Base-by-base conservation (phyloP, 2,329 filamentous ascomycete genomes). In the Aureobasidium lini region DNA sequence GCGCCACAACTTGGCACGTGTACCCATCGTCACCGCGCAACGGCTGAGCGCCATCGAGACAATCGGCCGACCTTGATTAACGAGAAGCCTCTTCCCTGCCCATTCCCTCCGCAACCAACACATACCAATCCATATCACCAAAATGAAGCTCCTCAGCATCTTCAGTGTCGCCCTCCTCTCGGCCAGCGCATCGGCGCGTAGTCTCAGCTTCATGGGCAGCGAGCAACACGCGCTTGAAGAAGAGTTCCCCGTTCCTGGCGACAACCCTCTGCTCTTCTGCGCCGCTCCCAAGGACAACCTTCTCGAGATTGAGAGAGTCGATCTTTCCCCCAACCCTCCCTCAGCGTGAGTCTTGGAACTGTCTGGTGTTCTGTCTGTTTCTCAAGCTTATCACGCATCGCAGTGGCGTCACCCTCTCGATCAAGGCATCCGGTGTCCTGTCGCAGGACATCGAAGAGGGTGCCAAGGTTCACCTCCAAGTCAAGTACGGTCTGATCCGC, bases 401-500 rank as follows among this genome's bases (percentile, higher is more conserved):
- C 66, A 97, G 94, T 71, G 94, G 93, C 68, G 66, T 84, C 67
- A 83, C 82, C 18, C 85, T 99, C 57, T 79, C 81, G 61, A 95
- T 99, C 77, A 84, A 84, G 64, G 94, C 92, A 48, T 80, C 77
- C 34, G 94, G 93, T 60, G 83, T 77, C n/a, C 82, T 97, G 64
- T 81, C 81, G 66, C 76, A 95, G 69, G 75, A 80, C 54, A 85
- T 99, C 64, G 82, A 85, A 59, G 72, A 90, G 61, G 93, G 90
- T 61, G 90, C 93, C 62, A 90, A 89, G 67, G 87, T 96, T 63
- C 80, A 87, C 49, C 73, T 99, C 42, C 82, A 86, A 65, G 93
- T 99, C 76, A 96, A 96, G 77, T 96, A 95, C 74, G 93, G 93
- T 62, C 80, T 96, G 65, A 96, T 99, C 73, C 89, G 85, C 59